Evolutionary conservation across 495 filamentous ascomycete genomes (phyloP), one percentile per base, ranked within the genome.

Genomic region (Talaromyces borbonicus): DNA sequence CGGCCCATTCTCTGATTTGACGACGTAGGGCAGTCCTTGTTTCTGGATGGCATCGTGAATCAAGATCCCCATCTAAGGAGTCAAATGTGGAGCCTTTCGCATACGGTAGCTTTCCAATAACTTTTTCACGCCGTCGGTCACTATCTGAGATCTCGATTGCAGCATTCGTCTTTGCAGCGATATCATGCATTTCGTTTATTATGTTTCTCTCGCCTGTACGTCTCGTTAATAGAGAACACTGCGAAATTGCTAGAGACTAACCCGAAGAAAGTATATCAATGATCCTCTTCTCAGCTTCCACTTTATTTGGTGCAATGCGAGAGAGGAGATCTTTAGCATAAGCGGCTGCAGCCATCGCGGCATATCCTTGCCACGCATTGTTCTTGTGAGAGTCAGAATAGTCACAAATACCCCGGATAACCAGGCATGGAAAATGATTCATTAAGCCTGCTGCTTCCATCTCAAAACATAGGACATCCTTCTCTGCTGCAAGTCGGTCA

Each of bases 361-460:
- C 62, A 46, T 61, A 61, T 8, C 22, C 16, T 14, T 65, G 60
- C 61, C 58, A 65, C 4, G 39, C 9, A 7, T 55, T 24, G 33
- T 63, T 60, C 47, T 65, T 65, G 30, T 65, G 60, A 1, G 53
- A 53, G 43, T 65, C 58, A 8, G 48, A 37, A 48, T 61, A 61
- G 39, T 61, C 57, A 30, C 51, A 52, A 24, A 59, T 52, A 9
- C 61, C 60, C 31, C 56, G 46, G 8, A 65, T 55, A 8, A 61
- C 58, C 8, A 61, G 51, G 40, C 56, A 58, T 6, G 31, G 52
- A 23, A 61, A 47, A n/a, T 50, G 32, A 42, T 56, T 43, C 52
- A 52, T 61, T 24, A 62, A 22, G 1, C 60, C 64, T 2, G 61
- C 63, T 4, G 56, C 61, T 40, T 67, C 64, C 60, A 65, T 66